Evolutionary conservation across 495 filamentous ascomycete species (phyloP).

Genomic region (Daldinia bambusicola): DNA sequence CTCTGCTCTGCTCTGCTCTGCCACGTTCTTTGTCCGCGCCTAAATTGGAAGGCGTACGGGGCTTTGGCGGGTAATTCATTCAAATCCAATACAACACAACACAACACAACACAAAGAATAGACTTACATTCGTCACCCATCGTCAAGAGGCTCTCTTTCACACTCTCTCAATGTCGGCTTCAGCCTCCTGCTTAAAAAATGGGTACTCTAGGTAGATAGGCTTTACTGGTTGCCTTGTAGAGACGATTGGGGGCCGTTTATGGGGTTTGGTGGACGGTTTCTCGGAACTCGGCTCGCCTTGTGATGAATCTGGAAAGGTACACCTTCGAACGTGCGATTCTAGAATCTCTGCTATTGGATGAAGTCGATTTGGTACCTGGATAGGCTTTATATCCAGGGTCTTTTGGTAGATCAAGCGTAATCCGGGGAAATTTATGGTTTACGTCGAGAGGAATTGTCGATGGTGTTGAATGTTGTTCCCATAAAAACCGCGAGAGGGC

Average conservation of each 20-base stretch:
- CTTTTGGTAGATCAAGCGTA: not conserved
- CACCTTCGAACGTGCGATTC: constrained; percentile 12
- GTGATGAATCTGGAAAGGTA: constrained; percentile 9
- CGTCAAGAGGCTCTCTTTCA: constrained; percentile 10
- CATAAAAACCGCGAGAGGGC: not conserved
- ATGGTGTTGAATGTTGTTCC: not conserved
- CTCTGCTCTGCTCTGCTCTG: constrained; percentile 30
- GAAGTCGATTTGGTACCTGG: not conserved
- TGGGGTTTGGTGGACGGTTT: constrained; percentile 19
- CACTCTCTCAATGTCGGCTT: not conserved
- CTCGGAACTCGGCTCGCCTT: constrained; percentile 12
- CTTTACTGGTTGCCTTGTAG: constrained; percentile 26
- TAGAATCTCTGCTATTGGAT: not conserved
- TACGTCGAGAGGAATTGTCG: not conserved
- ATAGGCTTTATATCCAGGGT: not conserved
- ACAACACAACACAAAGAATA: no score
- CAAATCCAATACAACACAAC: constrained; percentile 6
- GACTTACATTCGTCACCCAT: constrained; percentile 44
- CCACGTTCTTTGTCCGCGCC: constrained; percentile 18
- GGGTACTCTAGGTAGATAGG: constrained; percentile 15
- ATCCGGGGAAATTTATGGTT: not conserved
- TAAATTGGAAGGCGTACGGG: not conserved
- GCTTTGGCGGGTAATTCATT: not conserved
- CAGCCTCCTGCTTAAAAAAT: constrained; percentile 29
- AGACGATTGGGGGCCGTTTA: constrained; percentile 36